phyloP scores from a whole-genome alignment of 148 eudicot genomes.

The Rhododendron griersonianum region DNA sequence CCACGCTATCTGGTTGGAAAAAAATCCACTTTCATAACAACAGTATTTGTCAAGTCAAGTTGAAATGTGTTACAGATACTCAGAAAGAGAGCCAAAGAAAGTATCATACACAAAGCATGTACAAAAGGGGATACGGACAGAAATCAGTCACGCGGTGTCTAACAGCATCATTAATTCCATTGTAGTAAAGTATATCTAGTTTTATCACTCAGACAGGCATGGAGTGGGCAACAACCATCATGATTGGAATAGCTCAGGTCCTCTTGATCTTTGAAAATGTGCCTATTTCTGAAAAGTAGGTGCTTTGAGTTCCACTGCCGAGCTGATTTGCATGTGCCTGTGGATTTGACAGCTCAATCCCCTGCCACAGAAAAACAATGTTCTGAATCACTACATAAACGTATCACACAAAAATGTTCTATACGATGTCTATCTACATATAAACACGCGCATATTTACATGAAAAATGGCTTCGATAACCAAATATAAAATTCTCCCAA shows the following conservation, averaged over 20 bases:
- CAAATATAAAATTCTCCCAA: not conserved
- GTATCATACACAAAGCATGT: not conserved
- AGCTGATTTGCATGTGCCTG: slow-evolving; percentile 91
- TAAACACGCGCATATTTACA: not conserved
- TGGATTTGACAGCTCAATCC: slow-evolving; percentile 92
- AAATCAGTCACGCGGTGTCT: not conserved
- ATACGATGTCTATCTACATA: not conserved
- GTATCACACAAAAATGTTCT: no score
- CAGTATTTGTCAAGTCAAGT: not conserved
- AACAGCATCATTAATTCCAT: not conserved
- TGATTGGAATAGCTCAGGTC: slow-evolving; percentile 30
- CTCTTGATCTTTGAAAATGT: slow-evolving; percentile 94
- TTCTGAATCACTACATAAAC: not conserved
- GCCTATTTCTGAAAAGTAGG: slow-evolving; percentile 94
- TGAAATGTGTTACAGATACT: not conserved
- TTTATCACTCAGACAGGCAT: not conserved
- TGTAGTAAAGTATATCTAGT: not conserved
- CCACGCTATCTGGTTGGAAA: not conserved
- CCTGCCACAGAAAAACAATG: slow-evolving; percentile 34
- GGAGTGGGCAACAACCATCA: not conserved
- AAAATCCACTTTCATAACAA: not conserved
- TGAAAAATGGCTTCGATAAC: not conserved
- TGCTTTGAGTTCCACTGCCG: slow-evolving; percentile 93
- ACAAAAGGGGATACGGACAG: not conserved
- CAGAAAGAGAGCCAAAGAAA: not conserved